Evolutionary conservation across 345 rosid species (phyloP).

Genomic region (Populus ilicifolia): DNA sequence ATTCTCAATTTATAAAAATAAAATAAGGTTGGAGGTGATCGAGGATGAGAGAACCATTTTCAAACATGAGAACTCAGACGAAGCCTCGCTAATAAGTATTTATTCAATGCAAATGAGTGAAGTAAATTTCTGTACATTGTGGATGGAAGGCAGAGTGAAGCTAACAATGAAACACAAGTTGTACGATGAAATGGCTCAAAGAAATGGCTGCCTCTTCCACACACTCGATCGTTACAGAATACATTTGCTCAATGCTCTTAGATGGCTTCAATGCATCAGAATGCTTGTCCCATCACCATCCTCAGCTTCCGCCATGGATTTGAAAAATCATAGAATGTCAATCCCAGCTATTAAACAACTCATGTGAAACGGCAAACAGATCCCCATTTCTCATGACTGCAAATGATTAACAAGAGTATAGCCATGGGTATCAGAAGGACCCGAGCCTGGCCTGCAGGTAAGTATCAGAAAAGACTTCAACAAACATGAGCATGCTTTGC

Average conservation of each 20-base stretch:
- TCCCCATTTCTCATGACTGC: slow-evolving; percentile 44
- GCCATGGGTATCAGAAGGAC: slow-evolving; percentile 82
- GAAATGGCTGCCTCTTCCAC: too few species aligned
- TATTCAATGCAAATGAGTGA: background rate
- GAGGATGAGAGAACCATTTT: background rate
- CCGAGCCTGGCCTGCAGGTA: slow-evolving; percentile 73
- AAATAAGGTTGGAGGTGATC: too few species aligned
- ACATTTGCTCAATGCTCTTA: background rate
- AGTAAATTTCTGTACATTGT: slow-evolving; percentile 3
- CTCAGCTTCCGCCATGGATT: background rate
- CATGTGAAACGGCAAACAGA: background rate
- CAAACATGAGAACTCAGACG: background rate
- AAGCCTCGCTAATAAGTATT: background rate
- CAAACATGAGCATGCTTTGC: slow-evolving; percentile 3
- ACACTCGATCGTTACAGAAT: background rate
- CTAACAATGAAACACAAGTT: background rate
- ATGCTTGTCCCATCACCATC: background rate
- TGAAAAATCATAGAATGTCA: background rate
- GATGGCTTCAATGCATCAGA: background rate
- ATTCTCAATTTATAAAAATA: too few species aligned
- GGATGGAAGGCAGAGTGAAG: background rate
- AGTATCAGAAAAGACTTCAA: slow-evolving; percentile 6
- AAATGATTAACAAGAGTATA: slow-evolving; percentile 73
- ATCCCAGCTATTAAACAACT: background rate
- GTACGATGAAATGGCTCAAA: background rate